These are phyloP conservation scores for Rhododendron simsii DNA, from an alignment of 148 eudicot species.

Conservation along the genomic window DNA sequence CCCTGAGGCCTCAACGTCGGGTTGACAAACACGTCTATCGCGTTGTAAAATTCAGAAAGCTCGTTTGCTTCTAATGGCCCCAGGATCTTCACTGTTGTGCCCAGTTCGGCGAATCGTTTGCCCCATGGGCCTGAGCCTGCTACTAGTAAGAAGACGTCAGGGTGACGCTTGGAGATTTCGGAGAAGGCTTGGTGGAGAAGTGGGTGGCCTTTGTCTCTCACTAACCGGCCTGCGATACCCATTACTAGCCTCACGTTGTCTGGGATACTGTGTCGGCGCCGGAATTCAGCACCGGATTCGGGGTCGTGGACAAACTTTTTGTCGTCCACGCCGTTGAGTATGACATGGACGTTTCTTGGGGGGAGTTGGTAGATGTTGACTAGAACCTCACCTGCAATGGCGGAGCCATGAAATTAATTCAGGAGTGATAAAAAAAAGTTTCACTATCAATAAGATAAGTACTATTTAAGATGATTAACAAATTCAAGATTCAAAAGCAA, in stretches of 20 bases:
- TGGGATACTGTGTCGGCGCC: conserved; percentile 14
- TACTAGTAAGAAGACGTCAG: conserved; percentile 22
- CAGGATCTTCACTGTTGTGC: conserved; percentile 24
- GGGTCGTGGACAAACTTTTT: conserved; percentile 13
- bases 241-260: conserved; percentile 22
- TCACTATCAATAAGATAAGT: no score
- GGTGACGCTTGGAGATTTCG: background rate
- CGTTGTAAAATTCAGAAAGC: conserved; percentile 34
- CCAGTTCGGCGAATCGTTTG: conserved; percentile 27
- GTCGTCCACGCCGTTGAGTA: conserved; percentile 41
- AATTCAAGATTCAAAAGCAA: background rate
- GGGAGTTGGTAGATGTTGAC: conserved; percentile 29
- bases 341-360: conserved; percentile 30
- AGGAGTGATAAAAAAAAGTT: background rate
- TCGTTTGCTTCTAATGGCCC: conserved; percentile 27
- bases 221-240: conserved; percentile 38
- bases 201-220: conserved; percentile 41
- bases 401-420: background rate
- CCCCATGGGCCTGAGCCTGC: conserved; percentile 47
- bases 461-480: no score
- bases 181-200: conserved; percentile 31
- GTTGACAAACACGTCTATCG: conserved; percentile 35
- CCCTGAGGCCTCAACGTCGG: conserved; percentile 53
- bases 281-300: conserved; percentile 13
- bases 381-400: conserved; percentile 11